Conservation (phyloP, 2,329 filamentous ascomycete genomes). For the Xylaria sp. region DNA sequence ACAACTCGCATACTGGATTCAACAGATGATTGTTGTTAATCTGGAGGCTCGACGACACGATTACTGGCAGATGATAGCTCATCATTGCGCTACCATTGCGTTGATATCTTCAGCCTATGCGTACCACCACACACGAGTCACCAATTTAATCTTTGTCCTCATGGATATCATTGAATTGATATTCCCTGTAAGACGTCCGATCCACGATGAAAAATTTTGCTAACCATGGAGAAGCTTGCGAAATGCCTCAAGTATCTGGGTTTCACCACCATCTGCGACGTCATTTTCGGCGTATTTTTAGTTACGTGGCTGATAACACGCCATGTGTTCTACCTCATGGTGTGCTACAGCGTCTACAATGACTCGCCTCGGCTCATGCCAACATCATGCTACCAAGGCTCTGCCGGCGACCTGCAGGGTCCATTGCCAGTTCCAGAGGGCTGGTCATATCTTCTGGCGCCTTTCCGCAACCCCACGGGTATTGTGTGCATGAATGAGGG, state of each 20-base stretch:
- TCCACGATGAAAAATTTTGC: not conserved
- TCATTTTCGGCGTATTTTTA: slow-evolving; percentile 85
- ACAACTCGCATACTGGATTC: slow-evolving; percentile 92
- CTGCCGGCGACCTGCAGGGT: slow-evolving; percentile 62
- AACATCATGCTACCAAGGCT: slow-evolving; percentile 76
- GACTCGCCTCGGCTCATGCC: slow-evolving; percentile 70
- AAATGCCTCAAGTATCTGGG: slow-evolving; percentile 93
- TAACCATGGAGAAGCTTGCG: slow-evolving; percentile 67
- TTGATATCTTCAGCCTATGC: slow-evolving; percentile 84
- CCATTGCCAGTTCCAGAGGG: slow-evolving; percentile 61
- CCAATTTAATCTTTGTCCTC: slow-evolving; percentile 84
- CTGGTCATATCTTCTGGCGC: slow-evolving; percentile 73
- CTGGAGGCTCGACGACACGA: slow-evolving; percentile 94
- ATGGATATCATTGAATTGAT: slow-evolving; percentile 94
- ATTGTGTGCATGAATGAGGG: slow-evolving; percentile 80
- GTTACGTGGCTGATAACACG: slow-evolving; percentile 82
- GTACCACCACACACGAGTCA: slow-evolving; percentile 85
- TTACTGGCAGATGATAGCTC: slow-evolving; percentile 92
- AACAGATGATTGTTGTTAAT: slow-evolving; percentile 91
- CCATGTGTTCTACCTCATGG: slow-evolving; percentile 79
- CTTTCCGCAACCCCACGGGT: slow-evolving; percentile 76
- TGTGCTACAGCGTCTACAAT: slow-evolving; percentile 82
- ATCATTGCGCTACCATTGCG: slow-evolving; percentile 86
- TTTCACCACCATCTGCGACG: slow-evolving; percentile 78
- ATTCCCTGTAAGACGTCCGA: slow-evolving; percentile 72